These are phyloP conservation scores for Toxoplasma gondii DNA, from an alignment of 169 alveolate species.

Conservation along the genomic window DNA sequence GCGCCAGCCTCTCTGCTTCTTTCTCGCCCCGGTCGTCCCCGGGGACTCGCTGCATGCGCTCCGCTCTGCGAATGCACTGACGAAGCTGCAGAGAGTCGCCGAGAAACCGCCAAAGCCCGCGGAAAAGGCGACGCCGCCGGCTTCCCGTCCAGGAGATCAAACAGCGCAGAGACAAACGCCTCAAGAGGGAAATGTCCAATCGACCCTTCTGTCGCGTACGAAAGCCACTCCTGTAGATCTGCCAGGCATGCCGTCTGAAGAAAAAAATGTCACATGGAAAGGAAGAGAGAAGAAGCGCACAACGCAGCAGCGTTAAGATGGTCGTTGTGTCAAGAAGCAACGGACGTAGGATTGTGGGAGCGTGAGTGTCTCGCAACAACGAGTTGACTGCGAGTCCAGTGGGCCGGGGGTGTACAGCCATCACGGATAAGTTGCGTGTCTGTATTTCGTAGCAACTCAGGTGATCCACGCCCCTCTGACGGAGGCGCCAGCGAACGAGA, in stretches of 20 bases:
- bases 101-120: background rate
- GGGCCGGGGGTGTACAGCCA: conserved; percentile 1
- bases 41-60: background rate
- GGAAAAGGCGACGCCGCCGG: background rate
- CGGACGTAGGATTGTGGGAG: background rate
- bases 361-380: background rate
- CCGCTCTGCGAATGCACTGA: background rate
- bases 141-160: conserved; percentile 52
- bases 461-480: no score
- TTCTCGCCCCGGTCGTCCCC: background rate
- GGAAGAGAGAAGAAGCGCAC: background rate
- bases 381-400: conserved; percentile 52
- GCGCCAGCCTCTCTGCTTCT: background rate
- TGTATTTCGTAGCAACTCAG: no score
- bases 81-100: background rate
- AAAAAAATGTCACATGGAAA: background rate
- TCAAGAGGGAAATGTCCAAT: conserved; percentile 63
- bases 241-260: conserved; percentile 60
- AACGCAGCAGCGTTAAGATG: background rate
- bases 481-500: no score
- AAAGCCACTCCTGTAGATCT: conserved; percentile 65
- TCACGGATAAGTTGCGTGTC: no score
- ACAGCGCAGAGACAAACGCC: conserved; percentile 54
- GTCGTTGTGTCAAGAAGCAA: background rate
- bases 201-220: conserved; percentile 59